phyloP scores from a whole-genome alignment of 257 asterid genomes.

The Scutellaria minor region DNA sequence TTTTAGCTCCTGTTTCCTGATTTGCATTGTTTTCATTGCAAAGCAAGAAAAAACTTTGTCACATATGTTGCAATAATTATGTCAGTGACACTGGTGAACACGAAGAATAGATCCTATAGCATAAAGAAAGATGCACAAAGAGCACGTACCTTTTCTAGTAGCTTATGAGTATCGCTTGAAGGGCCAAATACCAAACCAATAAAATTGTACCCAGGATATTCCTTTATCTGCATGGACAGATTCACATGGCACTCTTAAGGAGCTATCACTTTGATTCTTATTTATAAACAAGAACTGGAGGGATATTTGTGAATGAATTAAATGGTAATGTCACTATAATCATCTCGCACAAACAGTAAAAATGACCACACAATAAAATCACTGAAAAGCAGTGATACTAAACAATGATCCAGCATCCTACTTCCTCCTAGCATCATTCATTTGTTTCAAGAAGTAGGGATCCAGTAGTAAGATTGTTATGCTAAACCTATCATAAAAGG shows the following conservation, averaged over 20 bases:
- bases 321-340: neutral
- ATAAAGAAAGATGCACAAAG: slow-evolving; percentile 19
- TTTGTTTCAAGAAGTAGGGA: slow-evolving; percentile 6
- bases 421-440: slow-evolving; percentile 7
- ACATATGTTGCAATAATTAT: slow-evolving; percentile 6
- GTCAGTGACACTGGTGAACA: slow-evolving; percentile 18
- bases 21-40: slow-evolving; percentile 31
- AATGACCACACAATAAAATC: neutral
- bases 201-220: slow-evolving; percentile 69
- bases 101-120: slow-evolving; percentile 30
- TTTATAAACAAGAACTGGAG: slow-evolving; percentile 18
- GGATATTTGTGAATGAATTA: neutral
- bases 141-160: slow-evolving; percentile 78
- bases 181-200: slow-evolving; percentile 70
- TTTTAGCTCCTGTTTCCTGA: slow-evolving; percentile 96
- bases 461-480: neutral
- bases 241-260: slow-evolving; percentile 30
- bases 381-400: slow-evolving; percentile 4
- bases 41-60: slow-evolving; percentile 25
- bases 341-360: slow-evolving; percentile 10
- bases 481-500: slow-evolving; percentile 14
- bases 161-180: slow-evolving; percentile 72
- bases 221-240: slow-evolving; percentile 71
- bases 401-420: slow-evolving; percentile 16
- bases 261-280: slow-evolving; percentile 18